phyloP scores from a whole-genome alignment of 495 filamentous ascomycete genomes.

The Neurospora sp. region DNA sequence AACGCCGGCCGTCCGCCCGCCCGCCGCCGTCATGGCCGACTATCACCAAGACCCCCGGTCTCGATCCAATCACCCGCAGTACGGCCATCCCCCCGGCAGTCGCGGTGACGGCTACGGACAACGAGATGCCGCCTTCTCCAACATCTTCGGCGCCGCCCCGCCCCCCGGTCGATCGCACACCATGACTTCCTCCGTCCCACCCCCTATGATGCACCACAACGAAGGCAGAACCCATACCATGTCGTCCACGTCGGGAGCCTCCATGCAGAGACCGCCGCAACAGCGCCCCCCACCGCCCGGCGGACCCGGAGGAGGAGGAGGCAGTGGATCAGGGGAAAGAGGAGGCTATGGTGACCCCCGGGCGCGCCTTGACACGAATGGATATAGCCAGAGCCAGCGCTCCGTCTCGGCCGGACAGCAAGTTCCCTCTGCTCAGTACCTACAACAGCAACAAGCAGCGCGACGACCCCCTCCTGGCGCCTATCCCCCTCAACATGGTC shows the following conservation, averaged over 20 bases:
- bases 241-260: conserved; percentile 67
- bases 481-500: background rate
- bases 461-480: conserved; percentile 49
- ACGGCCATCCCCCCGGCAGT: conserved; percentile 51
- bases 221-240: conserved; percentile 78
- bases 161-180: conserved; percentile 82
- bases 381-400: conserved; percentile 47
- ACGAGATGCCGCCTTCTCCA: conserved; percentile 89
- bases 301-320: background rate
- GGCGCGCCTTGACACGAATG: conserved; percentile 32
- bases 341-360: conserved; percentile 35
- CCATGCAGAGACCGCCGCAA: conserved; percentile 51
- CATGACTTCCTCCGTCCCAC: conserved; percentile 59
- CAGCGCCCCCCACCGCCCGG: conserved; percentile 42
- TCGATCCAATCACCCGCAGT: conserved; percentile 40
- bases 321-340: conserved; percentile 11
- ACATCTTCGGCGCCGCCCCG: conserved; percentile 87
- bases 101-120: conserved; percentile 39
- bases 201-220: conserved; percentile 24
- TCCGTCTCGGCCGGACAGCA: conserved; percentile 37
- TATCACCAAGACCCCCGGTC: conserved; percentile 67
- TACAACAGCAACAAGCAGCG: conserved; percentile 26
- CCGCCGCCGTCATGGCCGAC: conserved; percentile 61
- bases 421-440: conserved; percentile 27
- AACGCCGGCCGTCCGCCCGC: conserved; percentile 2